phyloP scores from a whole-genome alignment of 192 early-diverging fungal species.

The Coemansia sp. region DNA sequence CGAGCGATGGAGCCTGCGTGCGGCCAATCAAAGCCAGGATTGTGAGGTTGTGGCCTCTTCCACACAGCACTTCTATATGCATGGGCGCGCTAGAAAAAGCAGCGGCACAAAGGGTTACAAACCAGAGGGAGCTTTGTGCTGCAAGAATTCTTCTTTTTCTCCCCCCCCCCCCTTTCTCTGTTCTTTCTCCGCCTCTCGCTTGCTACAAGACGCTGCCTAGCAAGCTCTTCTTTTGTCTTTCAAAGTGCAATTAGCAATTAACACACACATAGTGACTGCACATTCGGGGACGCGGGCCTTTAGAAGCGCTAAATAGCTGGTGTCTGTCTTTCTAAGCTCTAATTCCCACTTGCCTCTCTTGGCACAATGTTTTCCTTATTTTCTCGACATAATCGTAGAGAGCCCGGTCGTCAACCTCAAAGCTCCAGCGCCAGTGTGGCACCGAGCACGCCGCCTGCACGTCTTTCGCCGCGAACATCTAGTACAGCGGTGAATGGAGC shows the following conservation, averaged over 20 bases:
- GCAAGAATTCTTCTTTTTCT: constrained; percentile 20
- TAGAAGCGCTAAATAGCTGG: not conserved
- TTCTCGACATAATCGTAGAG: constrained; percentile 49
- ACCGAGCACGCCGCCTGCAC: constrained; percentile 10
- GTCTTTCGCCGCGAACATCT: not conserved
- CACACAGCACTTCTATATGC: not conserved
- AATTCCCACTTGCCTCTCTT: constrained; percentile 22
- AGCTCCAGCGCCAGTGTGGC: constrained; percentile 19
- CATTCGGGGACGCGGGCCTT: constrained; percentile 7
- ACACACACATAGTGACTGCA: not conserved
- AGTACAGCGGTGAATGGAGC: not conserved
- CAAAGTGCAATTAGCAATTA: not conserved
- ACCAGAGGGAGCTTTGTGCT: not conserved
- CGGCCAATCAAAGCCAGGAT: not conserved
- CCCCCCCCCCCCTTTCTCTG: constrained; percentile 39
- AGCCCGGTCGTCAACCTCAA: constrained; percentile 32
- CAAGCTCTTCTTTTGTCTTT: not conserved
- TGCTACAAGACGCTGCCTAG: not conserved
- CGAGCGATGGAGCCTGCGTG: not conserved
- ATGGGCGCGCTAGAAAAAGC: not conserved
- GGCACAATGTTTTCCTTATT: constrained; percentile 47
- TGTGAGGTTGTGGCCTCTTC: not conserved
- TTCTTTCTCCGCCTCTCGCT: constrained; percentile 23
- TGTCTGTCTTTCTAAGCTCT: not conserved
- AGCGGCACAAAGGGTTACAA: not conserved